Evolutionary conservation across 768 basidiomycete species (phyloP).

Genomic region (Omphalotus guepiniiformis): DNA sequence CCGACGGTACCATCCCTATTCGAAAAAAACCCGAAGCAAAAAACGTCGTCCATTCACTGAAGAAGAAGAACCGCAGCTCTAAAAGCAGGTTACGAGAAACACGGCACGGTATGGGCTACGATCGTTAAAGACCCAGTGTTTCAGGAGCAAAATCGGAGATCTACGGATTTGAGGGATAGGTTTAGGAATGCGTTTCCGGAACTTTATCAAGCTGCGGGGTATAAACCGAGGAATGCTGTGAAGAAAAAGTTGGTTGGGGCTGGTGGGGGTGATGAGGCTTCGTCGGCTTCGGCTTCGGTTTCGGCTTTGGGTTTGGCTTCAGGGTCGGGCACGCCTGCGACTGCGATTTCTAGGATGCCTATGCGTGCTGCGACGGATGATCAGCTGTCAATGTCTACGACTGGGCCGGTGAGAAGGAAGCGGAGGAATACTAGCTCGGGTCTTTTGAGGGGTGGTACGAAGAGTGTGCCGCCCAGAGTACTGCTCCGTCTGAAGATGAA

Average conservation of each 20-base stretch:
- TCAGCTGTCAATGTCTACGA: conserved; percentile 37
- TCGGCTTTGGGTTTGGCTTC: neutral
- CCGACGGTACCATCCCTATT: conserved; percentile 81
- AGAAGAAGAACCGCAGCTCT: conserved; percentile 77
- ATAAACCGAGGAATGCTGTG: conserved; percentile 69
- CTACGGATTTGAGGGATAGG: conserved; percentile 80
- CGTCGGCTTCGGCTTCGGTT: conserved; percentile 19
- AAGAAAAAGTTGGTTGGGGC: conserved; percentile 46
- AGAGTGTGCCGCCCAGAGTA: conserved; percentile 75
- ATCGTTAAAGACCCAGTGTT: conserved; percentile 89
- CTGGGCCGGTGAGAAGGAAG: conserved; percentile 55
- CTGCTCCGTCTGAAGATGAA: conserved; percentile 71
- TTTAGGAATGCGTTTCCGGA: conserved; percentile 88
- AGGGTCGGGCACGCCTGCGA: conserved; percentile 3
- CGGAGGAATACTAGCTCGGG: conserved; percentile 67
- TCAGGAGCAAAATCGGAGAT: conserved; percentile 73
- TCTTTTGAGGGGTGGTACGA: conserved; percentile 65
- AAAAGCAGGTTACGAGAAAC: conserved; percentile 81
- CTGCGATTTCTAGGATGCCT: conserved; percentile 13
- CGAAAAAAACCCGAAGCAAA: conserved; percentile 77
- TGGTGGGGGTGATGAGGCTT: no score
- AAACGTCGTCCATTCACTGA: conserved; percentile 84
- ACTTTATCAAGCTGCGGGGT: conserved; percentile 81
- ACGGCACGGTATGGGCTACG: conserved; percentile 86
- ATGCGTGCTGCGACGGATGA: conserved; percentile 65